phyloP scores from a whole-genome alignment of 768 basidiomycete genomes.

The Suillus clintonianus region DNA sequence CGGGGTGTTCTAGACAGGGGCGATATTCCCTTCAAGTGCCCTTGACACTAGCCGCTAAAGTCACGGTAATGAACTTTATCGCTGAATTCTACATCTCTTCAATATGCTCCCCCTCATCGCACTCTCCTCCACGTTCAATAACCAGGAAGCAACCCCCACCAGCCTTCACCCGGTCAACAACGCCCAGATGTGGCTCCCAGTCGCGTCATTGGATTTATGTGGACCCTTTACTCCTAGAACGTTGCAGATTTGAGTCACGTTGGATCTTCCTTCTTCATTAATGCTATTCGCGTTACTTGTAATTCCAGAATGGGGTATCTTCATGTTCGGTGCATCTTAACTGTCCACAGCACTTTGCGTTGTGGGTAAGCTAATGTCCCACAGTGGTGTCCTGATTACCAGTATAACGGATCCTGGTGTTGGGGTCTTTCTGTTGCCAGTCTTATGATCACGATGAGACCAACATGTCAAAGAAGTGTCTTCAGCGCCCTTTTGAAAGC shows the following conservation, averaged over 20 bases:
- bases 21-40: constrained; percentile 5
- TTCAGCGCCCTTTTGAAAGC: neutral
- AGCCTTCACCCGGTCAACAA: neutral
- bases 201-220: neutral
- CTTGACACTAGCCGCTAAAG: constrained; percentile 7
- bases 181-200: neutral
- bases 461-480: neutral
- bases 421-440: neutral
- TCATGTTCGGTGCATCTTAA: neutral
- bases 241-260: neutral
- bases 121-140: neutral
- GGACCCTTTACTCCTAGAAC: neutral
- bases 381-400: constrained; percentile 1
- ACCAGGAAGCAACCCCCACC: neutral
- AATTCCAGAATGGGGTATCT: constrained; percentile 4
- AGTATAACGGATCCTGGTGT: neutral
- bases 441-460: neutral
- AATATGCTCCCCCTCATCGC: neutral
- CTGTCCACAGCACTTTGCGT: neutral
- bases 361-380: neutral
- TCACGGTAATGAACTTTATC: constrained; percentile 26
- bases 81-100: neutral
- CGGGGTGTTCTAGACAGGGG: constrained; percentile 15
- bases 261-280: constrained; percentile 4
- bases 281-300: constrained; percentile 1